Base-by-base conservation (phyloP, 2,329 filamentous ascomycete genomes). In the Sphaerulina musiva region DNA sequence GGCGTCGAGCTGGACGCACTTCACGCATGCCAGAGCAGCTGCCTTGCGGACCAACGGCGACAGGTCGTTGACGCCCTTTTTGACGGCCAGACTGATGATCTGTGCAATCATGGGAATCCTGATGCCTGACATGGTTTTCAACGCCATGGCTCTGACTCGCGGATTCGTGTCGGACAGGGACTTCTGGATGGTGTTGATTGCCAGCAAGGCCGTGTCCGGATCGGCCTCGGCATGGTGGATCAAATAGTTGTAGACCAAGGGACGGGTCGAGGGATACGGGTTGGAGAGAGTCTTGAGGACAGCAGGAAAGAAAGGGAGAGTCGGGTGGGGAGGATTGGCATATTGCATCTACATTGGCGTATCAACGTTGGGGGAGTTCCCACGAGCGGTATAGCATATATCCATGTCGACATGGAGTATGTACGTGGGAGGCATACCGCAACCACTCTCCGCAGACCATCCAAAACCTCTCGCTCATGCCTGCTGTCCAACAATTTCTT, bases 101-200 rank as follows among this genome's bases (percentile, higher is more conserved):
- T 97, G 93, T 65, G 89, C 95, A 72, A 98, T 98, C 48, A 96
- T 91, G 0, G 93, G 92, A 1, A 98, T 92, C n/a, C 87, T 82
- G 59, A 98, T 97, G 10, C 89, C 90, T 0, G 91, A 95, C 92
- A 98, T 98, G 61, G 93, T 95, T 59, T 91, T 89, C 58, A 98
- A 78, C 0, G 93, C 93, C 66, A 98, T 85, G 20, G 92, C 89
- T 62, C 93, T 85, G 17, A 96, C 84, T 68, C 95, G 87, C 1
- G 93, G 89, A 69, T 91, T 96, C 54, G 85, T 79, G 72, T 98
- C 93, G 23, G 90, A 95, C 55, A 98, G 81, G 8, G 92, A 95
- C 73, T 96, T 97, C 69, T 98, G 93, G 64, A 98, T 97, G 6
- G 93, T 95, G 73, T 98, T 98, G 80, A 98, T 96, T 55, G 91